A percentile compares a stretch with the other conserved stretches of the same genome.
Evolutionary conservation across 2,329 filamentous ascomycete species (phyloP).

Genomic region (Rachicladosporium sp.): DNA sequence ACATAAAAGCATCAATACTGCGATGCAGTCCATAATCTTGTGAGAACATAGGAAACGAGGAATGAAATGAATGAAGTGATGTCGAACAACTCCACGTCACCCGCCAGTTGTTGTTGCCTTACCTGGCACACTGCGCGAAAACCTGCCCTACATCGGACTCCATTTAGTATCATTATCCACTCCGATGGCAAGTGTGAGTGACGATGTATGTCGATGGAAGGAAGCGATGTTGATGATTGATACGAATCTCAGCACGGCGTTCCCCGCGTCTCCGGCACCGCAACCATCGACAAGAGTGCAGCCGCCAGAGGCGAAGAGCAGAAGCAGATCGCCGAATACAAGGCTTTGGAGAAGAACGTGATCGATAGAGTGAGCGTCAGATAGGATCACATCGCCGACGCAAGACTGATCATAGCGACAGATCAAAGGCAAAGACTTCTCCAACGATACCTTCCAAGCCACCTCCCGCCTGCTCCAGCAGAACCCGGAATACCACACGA

Average conservation of each 20-base stretch:
- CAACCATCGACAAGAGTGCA: constrained; percentile 47
- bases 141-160: too few species aligned
- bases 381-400: too few species aligned
- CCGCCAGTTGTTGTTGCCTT: too few species aligned
- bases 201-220: constrained; percentile 3
- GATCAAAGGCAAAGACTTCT: constrained; percentile 37
- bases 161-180: neutral
- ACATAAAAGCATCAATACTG: too few species aligned
- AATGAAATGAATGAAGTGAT: too few species aligned
- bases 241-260: constrained; percentile 59
- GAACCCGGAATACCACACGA: constrained; percentile 82
- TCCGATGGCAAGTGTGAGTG: constrained; percentile 31
- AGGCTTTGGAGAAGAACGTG: constrained; percentile 55
- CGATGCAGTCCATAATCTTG: too few species aligned
- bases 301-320: constrained; percentile 60
- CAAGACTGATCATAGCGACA: constrained; percentile 10
- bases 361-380: constrained; percentile 44
- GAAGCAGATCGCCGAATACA: constrained; percentile 65
- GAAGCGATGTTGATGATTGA: constrained; percentile 11
- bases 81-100: too few species aligned
- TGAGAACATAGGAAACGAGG: too few species aligned
- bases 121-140: too few species aligned
- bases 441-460: constrained; percentile 48
- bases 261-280: constrained; percentile 41
- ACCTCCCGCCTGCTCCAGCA: constrained; percentile 59